phyloP scores from a whole-genome alignment of 257 asterid genomes.

The Asclepias syriaca region DNA sequence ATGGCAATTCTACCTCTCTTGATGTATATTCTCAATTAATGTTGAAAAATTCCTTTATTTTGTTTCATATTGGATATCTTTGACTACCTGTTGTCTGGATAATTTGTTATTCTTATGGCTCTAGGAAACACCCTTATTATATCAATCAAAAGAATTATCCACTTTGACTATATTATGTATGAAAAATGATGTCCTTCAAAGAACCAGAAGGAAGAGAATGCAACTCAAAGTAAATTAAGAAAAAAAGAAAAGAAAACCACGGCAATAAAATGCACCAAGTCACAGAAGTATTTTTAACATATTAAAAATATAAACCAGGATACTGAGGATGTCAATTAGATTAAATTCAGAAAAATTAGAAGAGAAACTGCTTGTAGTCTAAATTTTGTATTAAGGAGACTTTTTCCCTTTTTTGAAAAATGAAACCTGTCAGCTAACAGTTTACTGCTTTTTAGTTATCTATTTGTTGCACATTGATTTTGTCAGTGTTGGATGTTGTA shows the following conservation, averaged over 20 bases:
- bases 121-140: not conserved
- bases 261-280: not conserved
- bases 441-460: not conserved
- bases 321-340: not conserved
- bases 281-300: not conserved
- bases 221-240: not conserved
- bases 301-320: not conserved
- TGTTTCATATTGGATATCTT: not conserved
- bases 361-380: not conserved
- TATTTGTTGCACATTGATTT: not conserved
- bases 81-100: not conserved
- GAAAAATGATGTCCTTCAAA: not conserved
- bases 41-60: not conserved
- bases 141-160: not conserved
- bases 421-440: not conserved
- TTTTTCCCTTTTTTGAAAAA: not conserved
- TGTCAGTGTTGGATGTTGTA: not conserved
- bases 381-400: not conserved
- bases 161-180: not conserved
- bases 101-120: not conserved
- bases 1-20: not conserved
- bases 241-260: not conserved
- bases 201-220: not conserved
- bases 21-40: not conserved
- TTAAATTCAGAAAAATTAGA: no score